A percentile compares a stretch with the other conserved stretches of the same genome.
Conservation (phyloP, 768 basidiomycete species). For the Lactarius sp. region DNA sequence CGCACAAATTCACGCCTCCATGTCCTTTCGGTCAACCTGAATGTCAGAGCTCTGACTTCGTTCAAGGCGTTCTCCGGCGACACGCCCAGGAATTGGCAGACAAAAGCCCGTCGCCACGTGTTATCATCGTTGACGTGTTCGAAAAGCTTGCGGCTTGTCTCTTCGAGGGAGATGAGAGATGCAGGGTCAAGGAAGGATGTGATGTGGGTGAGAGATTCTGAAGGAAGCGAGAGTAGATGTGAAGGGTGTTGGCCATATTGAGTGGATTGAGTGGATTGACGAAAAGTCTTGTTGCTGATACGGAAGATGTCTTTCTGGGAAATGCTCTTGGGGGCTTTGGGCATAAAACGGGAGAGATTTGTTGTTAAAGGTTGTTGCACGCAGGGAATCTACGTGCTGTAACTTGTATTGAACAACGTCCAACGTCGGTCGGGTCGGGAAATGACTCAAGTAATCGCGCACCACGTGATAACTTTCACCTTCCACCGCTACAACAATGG, state of each 20-base stretch:
- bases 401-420: too few species aligned
- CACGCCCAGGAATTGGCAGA: constrained; percentile 61
- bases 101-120: constrained; percentile 75
- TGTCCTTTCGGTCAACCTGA: constrained; percentile 51
- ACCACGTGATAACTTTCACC: not conserved
- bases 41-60: constrained; percentile 39
- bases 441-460: too few species aligned
- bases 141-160: constrained; percentile 48
- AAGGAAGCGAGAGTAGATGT: constrained; percentile 42
- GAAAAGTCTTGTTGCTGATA: constrained; percentile 32
- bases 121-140: constrained; percentile 71
- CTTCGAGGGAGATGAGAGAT: constrained; percentile 52
- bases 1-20: constrained; percentile 71
- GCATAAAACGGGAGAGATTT: constrained; percentile 54
- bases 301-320: constrained; percentile 36
- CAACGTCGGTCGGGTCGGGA: too few species aligned
- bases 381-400: constrained; percentile 16
- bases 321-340: constrained; percentile 45
- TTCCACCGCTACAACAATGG: constrained; percentile 30
- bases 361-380: constrained; percentile 1
- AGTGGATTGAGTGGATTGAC: constrained; percentile 34
- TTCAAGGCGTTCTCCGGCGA: constrained; percentile 56
- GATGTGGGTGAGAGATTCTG: constrained; percentile 71
- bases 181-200: constrained; percentile 66
- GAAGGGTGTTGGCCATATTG: constrained; percentile 26